Conservation (phyloP, 2,329 filamentous ascomycete genomes). For the Neonectria ditissima region DNA sequence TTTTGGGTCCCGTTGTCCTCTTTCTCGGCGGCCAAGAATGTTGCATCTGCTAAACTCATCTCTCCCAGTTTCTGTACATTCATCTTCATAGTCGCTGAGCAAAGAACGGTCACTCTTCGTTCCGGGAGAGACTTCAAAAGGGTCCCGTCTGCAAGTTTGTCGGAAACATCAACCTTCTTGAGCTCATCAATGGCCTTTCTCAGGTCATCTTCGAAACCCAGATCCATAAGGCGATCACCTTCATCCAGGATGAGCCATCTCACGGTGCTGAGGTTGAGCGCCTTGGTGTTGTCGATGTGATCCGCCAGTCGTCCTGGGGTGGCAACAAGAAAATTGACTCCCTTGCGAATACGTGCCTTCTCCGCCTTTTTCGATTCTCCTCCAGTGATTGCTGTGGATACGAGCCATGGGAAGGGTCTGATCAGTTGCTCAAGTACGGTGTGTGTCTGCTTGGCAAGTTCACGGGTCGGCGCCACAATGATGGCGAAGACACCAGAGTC, state of each 20-base stretch:
- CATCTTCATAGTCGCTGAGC: conserved; percentile 98
- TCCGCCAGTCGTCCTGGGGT: conserved; percentile 92
- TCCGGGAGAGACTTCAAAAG: conserved; percentile 75
- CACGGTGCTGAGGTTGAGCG: conserved; percentile 86
- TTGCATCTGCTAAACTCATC: conserved; percentile 92
- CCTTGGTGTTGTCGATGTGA: conserved; percentile 92
- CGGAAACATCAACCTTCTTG: conserved; percentile 70
- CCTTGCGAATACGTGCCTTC: conserved; percentile 93
- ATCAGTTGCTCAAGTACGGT: conserved; percentile 86
- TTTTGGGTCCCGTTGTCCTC: conserved; percentile 53
- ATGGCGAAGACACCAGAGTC: conserved; percentile 94
- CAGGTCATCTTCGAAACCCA: conserved; percentile 96
- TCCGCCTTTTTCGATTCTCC: conserved; percentile 81
- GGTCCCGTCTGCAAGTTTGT: conserved; percentile 69
- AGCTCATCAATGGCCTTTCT: conserved; percentile 87
- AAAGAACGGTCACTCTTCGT: conserved; percentile 87
- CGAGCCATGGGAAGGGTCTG: conserved; percentile 92
- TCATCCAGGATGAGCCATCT: conserved; percentile 96
- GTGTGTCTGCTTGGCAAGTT: conserved; percentile 94
- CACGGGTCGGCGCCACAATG: conserved; percentile 91
- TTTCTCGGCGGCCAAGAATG: conserved; percentile 81
- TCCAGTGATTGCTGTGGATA: conserved; percentile 84
- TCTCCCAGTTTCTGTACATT: conserved; percentile 94
- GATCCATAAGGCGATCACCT: conserved; percentile 97
- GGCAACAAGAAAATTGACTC: conserved; percentile 94